Percentiles rank a stretch among this genome's conserved stretches.
These are phyloP conservation scores for Fusarium caatingaense DNA, from an alignment of 2,329 filamentous ascomycete species.

Conservation along the genomic window DNA sequence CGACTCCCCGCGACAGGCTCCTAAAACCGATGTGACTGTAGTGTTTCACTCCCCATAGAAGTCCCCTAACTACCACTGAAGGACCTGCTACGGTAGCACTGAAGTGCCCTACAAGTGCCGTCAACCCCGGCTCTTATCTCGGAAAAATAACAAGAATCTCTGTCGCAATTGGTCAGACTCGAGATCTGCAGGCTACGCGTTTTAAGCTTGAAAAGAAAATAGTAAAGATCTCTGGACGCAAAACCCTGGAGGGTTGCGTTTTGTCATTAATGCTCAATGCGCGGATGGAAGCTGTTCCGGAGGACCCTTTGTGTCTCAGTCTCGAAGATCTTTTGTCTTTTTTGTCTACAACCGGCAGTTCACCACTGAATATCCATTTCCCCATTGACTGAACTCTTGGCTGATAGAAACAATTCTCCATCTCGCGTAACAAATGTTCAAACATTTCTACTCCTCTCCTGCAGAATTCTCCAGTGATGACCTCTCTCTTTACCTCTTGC, in stretches of 20 bases:
- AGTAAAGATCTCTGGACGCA: neutral
- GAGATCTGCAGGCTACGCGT: neutral
- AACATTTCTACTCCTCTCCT: neutral
- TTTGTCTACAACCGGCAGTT: neutral
- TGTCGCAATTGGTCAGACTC: neutral
- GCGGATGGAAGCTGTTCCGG: constrained; percentile 8
- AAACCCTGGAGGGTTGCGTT: neutral
- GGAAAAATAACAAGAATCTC: neutral
- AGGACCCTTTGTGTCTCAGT: neutral
- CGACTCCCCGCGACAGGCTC: constrained; percentile 3
- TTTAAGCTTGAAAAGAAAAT: constrained; percentile 6
- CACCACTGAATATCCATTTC: neutral
- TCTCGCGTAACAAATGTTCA: neutral
- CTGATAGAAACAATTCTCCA: neutral
- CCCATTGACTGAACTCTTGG: neutral
- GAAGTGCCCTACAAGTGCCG: neutral
- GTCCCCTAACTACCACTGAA: neutral
- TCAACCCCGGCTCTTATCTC: constrained; percentile 1
- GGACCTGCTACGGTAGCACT: neutral
- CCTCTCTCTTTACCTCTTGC: no score
- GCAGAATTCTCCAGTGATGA: neutral
- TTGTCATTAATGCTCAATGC: constrained; percentile 11
- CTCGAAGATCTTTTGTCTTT: neutral
- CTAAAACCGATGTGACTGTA: neutral
- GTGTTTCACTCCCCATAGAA: constrained; percentile 10